These are phyloP conservation scores for Ophiobolus disseminans DNA, from an alignment of 2,329 filamentous ascomycete genomes.

Conservation along the genomic window DNA sequence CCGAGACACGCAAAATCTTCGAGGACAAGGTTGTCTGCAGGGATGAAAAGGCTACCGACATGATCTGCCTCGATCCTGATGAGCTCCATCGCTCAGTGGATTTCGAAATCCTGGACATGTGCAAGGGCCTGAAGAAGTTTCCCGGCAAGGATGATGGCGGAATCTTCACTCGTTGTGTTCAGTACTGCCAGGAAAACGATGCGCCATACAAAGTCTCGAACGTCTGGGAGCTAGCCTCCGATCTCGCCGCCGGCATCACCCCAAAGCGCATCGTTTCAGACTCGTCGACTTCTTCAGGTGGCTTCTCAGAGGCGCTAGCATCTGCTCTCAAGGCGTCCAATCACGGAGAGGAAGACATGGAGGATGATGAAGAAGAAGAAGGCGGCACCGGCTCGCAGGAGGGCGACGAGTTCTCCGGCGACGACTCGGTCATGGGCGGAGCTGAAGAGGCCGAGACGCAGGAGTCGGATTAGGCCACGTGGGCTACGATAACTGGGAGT, in stretches of 20 bases:
- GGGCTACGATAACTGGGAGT: too few species aligned
- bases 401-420: too few species aligned
- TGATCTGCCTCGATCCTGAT: slow-evolving; percentile 16
- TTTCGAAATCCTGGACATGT: slow-evolving; percentile 22
- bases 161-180: slow-evolving; percentile 38
- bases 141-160: slow-evolving; percentile 23
- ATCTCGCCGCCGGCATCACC: slow-evolving; percentile 11
- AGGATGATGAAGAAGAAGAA: too few species aligned
- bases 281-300: too few species aligned
- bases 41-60: slow-evolving; percentile 27
- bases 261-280: not conserved
- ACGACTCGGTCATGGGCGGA: too few species aligned
- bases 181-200: slow-evolving; percentile 28
- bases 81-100: slow-evolving; percentile 14
- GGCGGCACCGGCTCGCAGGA: too few species aligned
- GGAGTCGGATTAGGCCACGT: too few species aligned
- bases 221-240: slow-evolving; percentile 18
- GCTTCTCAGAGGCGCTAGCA: too few species aligned
- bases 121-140: slow-evolving; percentile 23
- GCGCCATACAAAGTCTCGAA: slow-evolving; percentile 18
- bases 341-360: too few species aligned
- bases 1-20: slow-evolving; percentile 7
- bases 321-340: too few species aligned
- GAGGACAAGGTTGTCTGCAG: not conserved
- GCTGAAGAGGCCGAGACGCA: too few species aligned